Evolutionary conservation across 1,139 yeast genomes (phyloP).

Genomic region (Saccharomyces hybrid): DNA sequence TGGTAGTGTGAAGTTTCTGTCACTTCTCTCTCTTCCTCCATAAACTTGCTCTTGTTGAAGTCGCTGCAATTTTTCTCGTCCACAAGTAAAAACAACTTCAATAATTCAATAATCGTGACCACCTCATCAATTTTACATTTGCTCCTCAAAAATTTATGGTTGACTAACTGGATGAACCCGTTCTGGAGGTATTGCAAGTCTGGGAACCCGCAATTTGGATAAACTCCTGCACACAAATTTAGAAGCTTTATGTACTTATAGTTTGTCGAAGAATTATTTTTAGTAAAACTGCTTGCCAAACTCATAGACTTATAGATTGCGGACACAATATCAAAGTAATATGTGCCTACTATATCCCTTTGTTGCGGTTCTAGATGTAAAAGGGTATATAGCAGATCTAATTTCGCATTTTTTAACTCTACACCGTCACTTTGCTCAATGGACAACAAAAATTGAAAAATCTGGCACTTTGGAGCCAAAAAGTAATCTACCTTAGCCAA

Average conservation of each 20-base stretch:
- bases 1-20: conserved; percentile 1
- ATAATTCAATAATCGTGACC: conserved; percentile 10
- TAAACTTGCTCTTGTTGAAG: neutral
- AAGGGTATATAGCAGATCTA: conserved; percentile 21
- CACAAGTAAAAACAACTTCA: conserved; percentile 8
- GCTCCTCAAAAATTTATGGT: neutral
- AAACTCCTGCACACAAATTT: conserved; percentile 15
- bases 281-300: conserved; percentile 11
- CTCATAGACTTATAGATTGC: conserved; percentile 9
- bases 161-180: conserved; percentile 5
- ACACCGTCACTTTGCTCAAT: conserved; percentile 7
- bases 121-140: neutral
- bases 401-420: conserved; percentile 12
- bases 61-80: neutral
- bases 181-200: conserved; percentile 8
- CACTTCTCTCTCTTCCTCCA: conserved; percentile 1
- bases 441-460: conserved; percentile 11
- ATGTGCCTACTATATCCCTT: conserved; percentile 15
- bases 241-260: conserved; percentile 17
- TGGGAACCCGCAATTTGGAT: conserved; percentile 10
- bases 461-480: conserved; percentile 8
- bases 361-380: conserved; percentile 17
- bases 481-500: conserved; percentile 15
- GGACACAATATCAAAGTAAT: conserved; percentile 11
- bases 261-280: conserved; percentile 11